phyloP scores from a whole-genome alignment of 305 asterid genomes.

The Stenogyne calaminthoides region DNA sequence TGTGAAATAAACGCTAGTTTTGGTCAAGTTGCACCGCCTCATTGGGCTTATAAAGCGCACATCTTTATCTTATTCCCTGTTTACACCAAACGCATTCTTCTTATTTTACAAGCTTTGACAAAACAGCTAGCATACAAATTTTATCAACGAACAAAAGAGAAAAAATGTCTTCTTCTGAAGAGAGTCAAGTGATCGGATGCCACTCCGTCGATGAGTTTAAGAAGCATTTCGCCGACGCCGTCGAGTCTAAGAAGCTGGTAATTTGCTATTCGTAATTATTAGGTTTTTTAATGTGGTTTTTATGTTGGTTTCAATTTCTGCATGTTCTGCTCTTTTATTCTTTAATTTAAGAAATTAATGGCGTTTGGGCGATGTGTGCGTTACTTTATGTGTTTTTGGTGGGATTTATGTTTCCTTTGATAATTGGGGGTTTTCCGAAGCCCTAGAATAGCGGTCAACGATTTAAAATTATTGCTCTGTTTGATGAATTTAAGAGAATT shows the following conservation, averaged over 20 bases:
- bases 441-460: background rate
- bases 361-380: slow-evolving; percentile 12
- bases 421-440: background rate
- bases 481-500: background rate
- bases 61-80: background rate
- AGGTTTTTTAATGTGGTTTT: too few species aligned
- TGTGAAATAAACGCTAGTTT: background rate
- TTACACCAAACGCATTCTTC: slow-evolving; percentile 23
- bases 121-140: background rate
- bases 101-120: background rate
- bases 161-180: slow-evolving; percentile 46
- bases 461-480: background rate
- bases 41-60: slow-evolving; percentile 3
- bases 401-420: background rate
- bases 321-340: background rate
- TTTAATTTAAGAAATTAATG: background rate
- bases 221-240: slow-evolving; percentile 40
- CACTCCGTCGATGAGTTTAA: slow-evolving; percentile 59
- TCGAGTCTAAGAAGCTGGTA: slow-evolving; percentile 51
- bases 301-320: background rate
- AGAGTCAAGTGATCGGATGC: slow-evolving; percentile 65
- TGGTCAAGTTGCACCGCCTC: slow-evolving; percentile 23
- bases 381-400: background rate
- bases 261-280: background rate
- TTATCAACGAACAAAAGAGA: background rate